Evolutionary conservation across 179 eudicot species (phyloP).

Genomic region (Carnegiea gigantea): DNA sequence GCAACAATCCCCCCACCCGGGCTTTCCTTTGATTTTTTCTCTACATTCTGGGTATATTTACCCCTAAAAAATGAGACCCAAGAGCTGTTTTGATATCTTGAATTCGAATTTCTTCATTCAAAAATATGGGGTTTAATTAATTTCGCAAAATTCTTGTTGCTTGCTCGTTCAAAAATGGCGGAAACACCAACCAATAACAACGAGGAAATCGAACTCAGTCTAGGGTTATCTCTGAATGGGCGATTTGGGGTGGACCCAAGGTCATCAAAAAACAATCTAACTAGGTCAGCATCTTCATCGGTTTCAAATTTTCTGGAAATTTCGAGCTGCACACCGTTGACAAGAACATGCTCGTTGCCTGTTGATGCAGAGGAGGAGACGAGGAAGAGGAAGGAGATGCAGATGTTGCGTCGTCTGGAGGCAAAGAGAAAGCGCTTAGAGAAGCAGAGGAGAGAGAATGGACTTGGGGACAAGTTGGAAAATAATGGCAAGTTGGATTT

Average conservation of each 20-base stretch:
- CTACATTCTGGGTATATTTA: background rate
- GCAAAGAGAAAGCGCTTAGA: constrained; percentile 36
- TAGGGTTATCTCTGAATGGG: constrained; percentile 58
- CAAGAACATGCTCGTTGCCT: constrained; percentile 52
- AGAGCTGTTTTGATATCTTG: background rate
- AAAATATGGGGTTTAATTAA: no score
- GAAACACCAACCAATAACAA: background rate
- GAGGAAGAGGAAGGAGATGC: constrained; percentile 46
- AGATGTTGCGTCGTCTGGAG: constrained; percentile 25
- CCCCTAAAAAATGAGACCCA: background rate
- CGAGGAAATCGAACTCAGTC: constrained; percentile 39
- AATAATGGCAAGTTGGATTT: background rate
- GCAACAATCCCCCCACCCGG: background rate
- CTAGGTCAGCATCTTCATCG: constrained; percentile 46
- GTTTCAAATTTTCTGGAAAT: constrained; percentile 17
- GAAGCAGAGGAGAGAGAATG: constrained; percentile 40
- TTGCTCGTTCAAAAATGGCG: background rate
- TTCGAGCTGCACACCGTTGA: background rate
- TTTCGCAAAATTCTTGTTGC: background rate
- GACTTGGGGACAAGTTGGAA: constrained; percentile 1
- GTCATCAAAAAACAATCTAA: constrained; percentile 16
- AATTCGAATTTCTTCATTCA: background rate
- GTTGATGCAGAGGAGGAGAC: constrained; percentile 56
- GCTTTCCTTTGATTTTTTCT: background rate
- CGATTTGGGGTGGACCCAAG: constrained; percentile 53